Evolutionary conservation across 306 rosid genomes (phyloP).

Genomic region (Clitoria ternatea): DNA sequence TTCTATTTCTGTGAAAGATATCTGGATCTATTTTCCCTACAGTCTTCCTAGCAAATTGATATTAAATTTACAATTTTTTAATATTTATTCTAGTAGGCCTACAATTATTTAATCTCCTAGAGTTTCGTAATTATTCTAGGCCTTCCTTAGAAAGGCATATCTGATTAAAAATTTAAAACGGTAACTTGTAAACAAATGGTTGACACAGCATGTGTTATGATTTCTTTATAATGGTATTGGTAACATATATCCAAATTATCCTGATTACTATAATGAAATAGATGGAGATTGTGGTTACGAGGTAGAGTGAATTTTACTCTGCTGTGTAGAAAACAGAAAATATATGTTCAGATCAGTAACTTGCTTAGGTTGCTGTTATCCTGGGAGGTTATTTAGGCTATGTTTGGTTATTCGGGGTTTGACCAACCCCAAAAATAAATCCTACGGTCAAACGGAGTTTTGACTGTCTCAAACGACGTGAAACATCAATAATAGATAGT

Average conservation of each 20-base stretch:
- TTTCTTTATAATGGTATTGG: background rate
- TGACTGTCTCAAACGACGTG: too few species aligned
- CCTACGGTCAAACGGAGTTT: too few species aligned
- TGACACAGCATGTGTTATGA: background rate
- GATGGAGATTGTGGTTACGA: background rate
- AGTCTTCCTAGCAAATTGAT: background rate
- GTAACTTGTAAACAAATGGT: background rate
- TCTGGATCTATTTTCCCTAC: background rate
- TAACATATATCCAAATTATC: background rate
- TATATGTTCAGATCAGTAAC: background rate
- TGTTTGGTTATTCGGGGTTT: too few species aligned
- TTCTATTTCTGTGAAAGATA: slow-evolving; percentile 1
- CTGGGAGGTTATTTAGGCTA: background rate
- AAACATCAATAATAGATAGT: too few species aligned
- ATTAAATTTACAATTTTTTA: background rate
- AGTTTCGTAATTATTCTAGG: background rate
- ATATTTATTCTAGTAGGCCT: background rate
- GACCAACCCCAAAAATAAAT: too few species aligned
- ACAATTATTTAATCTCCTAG: background rate
- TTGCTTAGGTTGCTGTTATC: background rate
- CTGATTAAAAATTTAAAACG: background rate
- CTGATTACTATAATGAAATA: background rate
- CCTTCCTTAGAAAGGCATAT: background rate
- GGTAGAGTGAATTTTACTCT: background rate
- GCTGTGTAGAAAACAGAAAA: background rate